phyloP scores from a whole-genome alignment of 176 grass and related monocot genomes.

The Otatea glauca region DNA sequence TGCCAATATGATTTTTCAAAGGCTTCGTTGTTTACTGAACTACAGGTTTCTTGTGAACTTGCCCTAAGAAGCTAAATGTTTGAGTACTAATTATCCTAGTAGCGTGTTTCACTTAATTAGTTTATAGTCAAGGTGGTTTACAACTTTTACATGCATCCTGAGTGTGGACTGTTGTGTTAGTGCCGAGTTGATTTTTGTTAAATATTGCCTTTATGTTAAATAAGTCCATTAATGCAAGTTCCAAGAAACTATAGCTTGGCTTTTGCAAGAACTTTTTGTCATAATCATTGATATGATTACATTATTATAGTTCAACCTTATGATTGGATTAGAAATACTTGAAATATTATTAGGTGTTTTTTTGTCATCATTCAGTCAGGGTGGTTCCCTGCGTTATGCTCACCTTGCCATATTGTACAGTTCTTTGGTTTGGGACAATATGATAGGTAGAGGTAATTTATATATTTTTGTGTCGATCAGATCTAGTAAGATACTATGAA shows the following conservation, averaged over 20 bases:
- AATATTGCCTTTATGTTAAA: neutral
- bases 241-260: constrained; percentile 8
- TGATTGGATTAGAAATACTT: constrained; percentile 25
- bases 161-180: neutral
- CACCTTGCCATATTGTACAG: constrained; percentile 38
- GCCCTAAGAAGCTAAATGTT: neutral
- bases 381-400: constrained; percentile 16
- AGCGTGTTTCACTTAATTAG: neutral
- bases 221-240: neutral
- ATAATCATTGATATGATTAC: constrained; percentile 12
- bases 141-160: neutral
- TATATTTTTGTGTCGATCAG: constrained; percentile 1
- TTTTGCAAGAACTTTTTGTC: constrained; percentile 11
- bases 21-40: neutral
- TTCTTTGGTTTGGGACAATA: constrained; percentile 16
- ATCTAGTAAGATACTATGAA: constrained; percentile 44
- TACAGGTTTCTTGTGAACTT: neutral
- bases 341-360: neutral
- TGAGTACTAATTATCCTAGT: neutral
- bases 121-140: neutral
- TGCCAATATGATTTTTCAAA: neutral
- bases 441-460: neutral
- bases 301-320: constrained; percentile 13
- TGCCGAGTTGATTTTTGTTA: neutral
- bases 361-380: constrained; percentile 41